A percentile compares a stretch with the other conserved stretches of the same genome.
phyloP scores from a whole-genome alignment of 2,329 filamentous ascomycete genomes.

The Talaromyces verruculosus region DNA sequence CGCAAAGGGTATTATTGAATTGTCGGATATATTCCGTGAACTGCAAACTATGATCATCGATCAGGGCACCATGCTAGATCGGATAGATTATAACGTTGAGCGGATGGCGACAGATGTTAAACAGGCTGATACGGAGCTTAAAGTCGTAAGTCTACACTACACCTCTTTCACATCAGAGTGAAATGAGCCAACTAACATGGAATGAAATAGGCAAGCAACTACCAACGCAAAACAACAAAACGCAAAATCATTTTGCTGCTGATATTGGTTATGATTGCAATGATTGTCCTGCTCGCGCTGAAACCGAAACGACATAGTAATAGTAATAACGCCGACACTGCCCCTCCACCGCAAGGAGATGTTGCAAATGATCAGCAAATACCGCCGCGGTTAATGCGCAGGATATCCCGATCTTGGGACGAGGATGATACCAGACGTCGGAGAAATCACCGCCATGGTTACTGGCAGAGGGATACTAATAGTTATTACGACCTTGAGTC shows the following conservation, averaged over 20 bases:
- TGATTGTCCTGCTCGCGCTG: conserved; percentile 79
- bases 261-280: conserved; percentile 75
- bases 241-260: conserved; percentile 91
- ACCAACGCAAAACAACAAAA: conserved; percentile 85
- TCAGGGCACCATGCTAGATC: conserved; percentile 85
- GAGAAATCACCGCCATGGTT: background rate
- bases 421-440: background rate
- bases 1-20: conserved; percentile 94
- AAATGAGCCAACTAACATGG: background rate
- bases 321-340: conserved; percentile 23
- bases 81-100: conserved; percentile 98
- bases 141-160: conserved; percentile 54
- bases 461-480: background rate
- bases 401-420: background rate
- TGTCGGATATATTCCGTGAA: conserved; percentile 95
- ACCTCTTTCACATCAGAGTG: background rate
- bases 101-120: conserved; percentile 92
- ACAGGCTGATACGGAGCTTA: conserved; percentile 86
- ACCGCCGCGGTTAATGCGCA: conserved; percentile 9
- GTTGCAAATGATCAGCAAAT: background rate
- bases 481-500: background rate
- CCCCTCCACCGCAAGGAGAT: background rate
- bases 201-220: conserved; percentile 65
- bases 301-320: conserved; percentile 63
- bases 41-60: conserved; percentile 94